Percentiles rank a stretch among this genome's conserved stretches.
Evolutionary conservation across 371 early-diverging fungal species (phyloP).

Genomic region (Rhizomucor pusillus): DNA sequence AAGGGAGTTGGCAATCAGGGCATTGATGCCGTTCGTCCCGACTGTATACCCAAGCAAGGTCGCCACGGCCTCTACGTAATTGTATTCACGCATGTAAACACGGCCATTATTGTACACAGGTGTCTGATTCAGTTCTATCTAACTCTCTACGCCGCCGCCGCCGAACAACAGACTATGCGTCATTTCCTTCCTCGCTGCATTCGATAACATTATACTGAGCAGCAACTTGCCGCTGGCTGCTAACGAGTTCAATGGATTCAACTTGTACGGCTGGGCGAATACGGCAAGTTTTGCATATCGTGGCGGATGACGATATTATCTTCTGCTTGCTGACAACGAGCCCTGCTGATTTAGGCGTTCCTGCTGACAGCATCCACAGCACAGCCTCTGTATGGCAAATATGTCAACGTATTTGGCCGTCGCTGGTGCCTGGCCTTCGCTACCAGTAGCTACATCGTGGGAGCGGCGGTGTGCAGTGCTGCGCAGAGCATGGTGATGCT

Average conservation of each 20-base stretch:
- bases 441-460: conserved; percentile 59
- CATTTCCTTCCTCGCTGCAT: conserved; percentile 39
- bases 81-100: too few species aligned
- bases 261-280: conserved; percentile 37
- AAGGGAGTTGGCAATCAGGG: too few species aligned
- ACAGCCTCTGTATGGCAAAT: conserved; percentile 64
- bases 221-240: conserved; percentile 38
- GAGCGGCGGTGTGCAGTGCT: conserved; percentile 64
- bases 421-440: conserved; percentile 58
- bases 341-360: conserved; percentile 27
- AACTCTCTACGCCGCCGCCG: too few species aligned
- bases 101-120: too few species aligned
- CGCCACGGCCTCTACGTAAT: too few species aligned
- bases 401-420: conserved; percentile 71
- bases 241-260: conserved; percentile 37
- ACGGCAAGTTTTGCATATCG: conserved; percentile 19
- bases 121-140: too few species aligned
- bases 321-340: too few species aligned
- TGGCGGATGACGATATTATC: not conserved
- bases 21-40: too few species aligned
- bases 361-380: conserved; percentile 46
- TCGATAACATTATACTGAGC: conserved; percentile 39
- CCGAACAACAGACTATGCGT: conserved; percentile 37
- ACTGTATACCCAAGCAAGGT: too few species aligned
- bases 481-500: conserved; percentile 64